A percentile compares a stretch with the other conserved stretches of the same genome.
Evolutionary conservation across 169 alveolate species (phyloP).

Genomic region (Plasmodium sp.): DNA sequence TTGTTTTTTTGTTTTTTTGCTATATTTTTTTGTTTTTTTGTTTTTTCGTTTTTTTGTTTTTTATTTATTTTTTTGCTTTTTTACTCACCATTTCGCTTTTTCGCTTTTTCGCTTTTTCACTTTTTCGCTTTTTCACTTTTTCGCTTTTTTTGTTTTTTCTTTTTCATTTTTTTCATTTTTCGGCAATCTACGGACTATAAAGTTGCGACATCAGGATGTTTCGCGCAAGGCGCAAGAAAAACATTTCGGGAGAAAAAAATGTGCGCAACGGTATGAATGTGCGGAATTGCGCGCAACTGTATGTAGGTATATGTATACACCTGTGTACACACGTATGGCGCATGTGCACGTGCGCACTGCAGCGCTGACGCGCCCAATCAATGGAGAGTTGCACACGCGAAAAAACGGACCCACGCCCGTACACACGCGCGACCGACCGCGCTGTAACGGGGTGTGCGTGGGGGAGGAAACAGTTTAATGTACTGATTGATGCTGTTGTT

Average conservation of each 20-base stretch:
- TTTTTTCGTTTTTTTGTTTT: not conserved
- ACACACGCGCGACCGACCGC: not conserved
- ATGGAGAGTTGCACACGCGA: not conserved
- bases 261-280: not conserved
- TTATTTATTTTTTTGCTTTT: not conserved
- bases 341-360: not conserved
- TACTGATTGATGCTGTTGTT: not conserved
- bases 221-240: not conserved
- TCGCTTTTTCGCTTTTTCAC: too few relatives aligned
- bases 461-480: not conserved
- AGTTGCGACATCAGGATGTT: not conserved
- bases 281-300: not conserved
- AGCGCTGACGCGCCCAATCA: not conserved
- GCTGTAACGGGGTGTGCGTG: not conserved
- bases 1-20: not conserved
- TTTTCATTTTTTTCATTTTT: conserved; percentile 5
- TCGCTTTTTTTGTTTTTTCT: not conserved
- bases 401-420: not conserved
- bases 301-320: not conserved
- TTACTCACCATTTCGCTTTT: not conserved
- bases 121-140: not conserved
- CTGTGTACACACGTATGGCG: not conserved
- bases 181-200: not conserved
- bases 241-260: not conserved
- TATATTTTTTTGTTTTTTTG: not conserved